Percentiles rank a stretch among this genome's conserved stretches.
Evolutionary conservation across 176 grass and related monocot species (phyloP).

Genomic region (Eragrostis nindensis): DNA sequence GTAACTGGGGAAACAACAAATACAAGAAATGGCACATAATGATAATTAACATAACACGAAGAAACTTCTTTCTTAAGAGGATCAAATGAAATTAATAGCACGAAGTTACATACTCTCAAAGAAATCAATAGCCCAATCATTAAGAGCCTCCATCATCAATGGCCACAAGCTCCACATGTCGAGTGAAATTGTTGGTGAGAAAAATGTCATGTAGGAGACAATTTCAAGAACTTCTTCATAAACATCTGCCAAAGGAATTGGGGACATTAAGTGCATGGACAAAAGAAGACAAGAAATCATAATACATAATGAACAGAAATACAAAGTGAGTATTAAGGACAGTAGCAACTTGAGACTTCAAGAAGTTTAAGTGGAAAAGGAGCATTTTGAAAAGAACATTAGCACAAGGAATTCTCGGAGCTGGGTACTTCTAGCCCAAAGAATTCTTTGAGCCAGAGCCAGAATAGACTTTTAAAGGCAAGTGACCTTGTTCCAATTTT

Average conservation of each 20-base stretch:
- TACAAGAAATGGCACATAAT: not conserved
- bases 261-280: not conserved
- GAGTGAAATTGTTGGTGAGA: constrained; percentile 85
- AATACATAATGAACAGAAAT: not conserved
- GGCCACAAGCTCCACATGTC: constrained; percentile 96
- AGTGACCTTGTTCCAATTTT: not conserved
- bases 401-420: too few relatives aligned
- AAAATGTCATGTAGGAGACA: constrained; percentile 91
- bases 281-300: not conserved
- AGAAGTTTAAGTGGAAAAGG: not conserved
- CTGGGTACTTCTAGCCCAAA: not conserved
- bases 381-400: not conserved
- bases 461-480: not conserved
- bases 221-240: constrained; percentile 96
- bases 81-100: not conserved
- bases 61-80: not conserved
- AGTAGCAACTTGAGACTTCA: constrained; percentile 11
- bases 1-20: not conserved
- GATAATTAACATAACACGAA: constrained; percentile 9
- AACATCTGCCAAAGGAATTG: constrained; percentile 63
- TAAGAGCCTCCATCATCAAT: constrained; percentile 79
- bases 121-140: constrained; percentile 94
- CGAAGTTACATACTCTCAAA: constrained; percentile 75
- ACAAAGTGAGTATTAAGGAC: constrained; percentile 6
- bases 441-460: not conserved